Evolutionary conservation across 331 rosid species (phyloP).

Genomic region (Telfairia occidentalis): DNA sequence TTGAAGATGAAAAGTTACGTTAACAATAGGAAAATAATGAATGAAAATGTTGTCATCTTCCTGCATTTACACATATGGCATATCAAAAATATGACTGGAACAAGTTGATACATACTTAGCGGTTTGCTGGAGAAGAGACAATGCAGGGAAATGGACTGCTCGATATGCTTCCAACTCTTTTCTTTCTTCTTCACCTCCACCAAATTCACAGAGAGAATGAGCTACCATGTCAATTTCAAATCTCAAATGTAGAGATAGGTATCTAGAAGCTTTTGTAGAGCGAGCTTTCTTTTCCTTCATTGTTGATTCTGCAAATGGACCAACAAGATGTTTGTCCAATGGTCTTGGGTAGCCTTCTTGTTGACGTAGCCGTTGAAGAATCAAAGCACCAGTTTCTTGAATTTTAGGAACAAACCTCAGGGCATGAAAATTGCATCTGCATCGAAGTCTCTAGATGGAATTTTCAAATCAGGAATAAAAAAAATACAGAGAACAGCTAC

Average conservation of each 20-base stretch:
- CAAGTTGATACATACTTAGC: slow-evolving; percentile 38
- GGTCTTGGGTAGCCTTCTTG: slow-evolving; percentile 42
- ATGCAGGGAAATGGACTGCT: slow-evolving; percentile 80
- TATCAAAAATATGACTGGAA: not conserved
- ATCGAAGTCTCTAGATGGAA: slow-evolving; percentile 97
- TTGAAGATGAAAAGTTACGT: not conserved
- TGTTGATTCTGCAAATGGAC: slow-evolving; percentile 41
- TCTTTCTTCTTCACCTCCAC: slow-evolving; percentile 89
- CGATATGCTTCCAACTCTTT: slow-evolving; percentile 82
- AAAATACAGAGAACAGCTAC: slow-evolving; percentile 16
- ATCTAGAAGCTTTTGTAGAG: slow-evolving; percentile 57
- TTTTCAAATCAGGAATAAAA: slow-evolving; percentile 57
- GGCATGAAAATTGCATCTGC: slow-evolving; percentile 98
- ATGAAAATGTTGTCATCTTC: not conserved
- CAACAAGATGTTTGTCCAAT: slow-evolving; percentile 61
- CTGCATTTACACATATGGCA: not conserved
- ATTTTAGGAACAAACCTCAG: slow-evolving; percentile 85
- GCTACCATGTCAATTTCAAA: slow-evolving; percentile 98
- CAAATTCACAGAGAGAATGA: slow-evolving; percentile 95
- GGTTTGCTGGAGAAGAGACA: slow-evolving; percentile 50
- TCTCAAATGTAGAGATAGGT: slow-evolving; percentile 88
- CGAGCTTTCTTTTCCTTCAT: slow-evolving; percentile 23
- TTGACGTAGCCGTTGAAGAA: slow-evolving; percentile 73
- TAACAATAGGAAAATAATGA: not conserved
- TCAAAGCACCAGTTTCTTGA: slow-evolving; percentile 82